phyloP scores from a whole-genome alignment of 2,329 filamentous ascomycete species.

The Diaporthe aspalathi region DNA sequence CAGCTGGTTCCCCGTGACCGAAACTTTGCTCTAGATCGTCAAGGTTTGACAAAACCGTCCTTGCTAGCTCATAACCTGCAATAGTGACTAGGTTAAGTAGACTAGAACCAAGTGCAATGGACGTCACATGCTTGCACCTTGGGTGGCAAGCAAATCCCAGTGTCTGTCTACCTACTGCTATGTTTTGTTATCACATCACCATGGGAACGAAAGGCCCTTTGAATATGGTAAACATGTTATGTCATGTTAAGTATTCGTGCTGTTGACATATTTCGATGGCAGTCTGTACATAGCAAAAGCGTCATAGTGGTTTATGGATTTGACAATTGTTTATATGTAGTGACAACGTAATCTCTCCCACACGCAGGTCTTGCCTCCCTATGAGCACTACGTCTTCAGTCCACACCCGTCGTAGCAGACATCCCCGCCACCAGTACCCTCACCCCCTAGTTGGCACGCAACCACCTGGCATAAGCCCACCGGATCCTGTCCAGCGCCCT shows the following conservation, averaged over 20 bases:
- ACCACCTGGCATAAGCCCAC: slow-evolving; percentile 90
- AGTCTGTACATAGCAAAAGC: too few relatives aligned
- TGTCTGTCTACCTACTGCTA: too few relatives aligned
- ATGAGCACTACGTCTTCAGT: not conserved
- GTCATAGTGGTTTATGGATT: not conserved
- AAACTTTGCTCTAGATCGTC: not conserved
- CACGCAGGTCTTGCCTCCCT: not conserved
- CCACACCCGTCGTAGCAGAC: not conserved
- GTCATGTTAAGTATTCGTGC: not conserved
- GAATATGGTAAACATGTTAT: not conserved
- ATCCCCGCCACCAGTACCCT: not conserved
- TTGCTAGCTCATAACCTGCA: not conserved
- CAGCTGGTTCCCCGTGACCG: slow-evolving; percentile 17
- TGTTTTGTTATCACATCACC: not conserved
- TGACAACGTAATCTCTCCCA: not conserved
- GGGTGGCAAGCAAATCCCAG: slow-evolving; percentile 5
- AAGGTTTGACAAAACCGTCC: not conserved
- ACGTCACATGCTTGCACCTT: not conserved
- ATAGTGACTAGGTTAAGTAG: too few relatives aligned
- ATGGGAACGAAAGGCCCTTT: not conserved
- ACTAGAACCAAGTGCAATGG: not conserved
- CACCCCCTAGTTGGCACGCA: slow-evolving; percentile 49
- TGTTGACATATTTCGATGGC: not conserved
- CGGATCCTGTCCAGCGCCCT: slow-evolving; percentile 84
- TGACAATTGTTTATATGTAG: not conserved